These are phyloP conservation scores for Phalaenopsis equestris DNA, from an alignment of 106 monocot species.

Conservation along the genomic window DNA sequence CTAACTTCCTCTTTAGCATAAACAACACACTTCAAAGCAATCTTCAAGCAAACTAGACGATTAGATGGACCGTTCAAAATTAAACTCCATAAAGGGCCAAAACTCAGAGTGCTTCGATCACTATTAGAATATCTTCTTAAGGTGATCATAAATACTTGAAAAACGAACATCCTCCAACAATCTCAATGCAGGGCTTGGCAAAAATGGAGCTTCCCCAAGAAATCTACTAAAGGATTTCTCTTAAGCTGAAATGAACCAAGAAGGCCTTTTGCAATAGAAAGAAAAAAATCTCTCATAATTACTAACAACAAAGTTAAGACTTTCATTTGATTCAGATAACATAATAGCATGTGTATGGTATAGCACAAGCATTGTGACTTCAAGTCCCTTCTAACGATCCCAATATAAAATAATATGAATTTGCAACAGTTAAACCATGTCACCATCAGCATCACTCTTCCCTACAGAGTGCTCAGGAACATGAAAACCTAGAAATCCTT, in stretches of 20 bases:
- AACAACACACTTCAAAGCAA: constrained; percentile 46
- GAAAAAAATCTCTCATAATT: too few species aligned
- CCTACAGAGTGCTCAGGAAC: too few species aligned
- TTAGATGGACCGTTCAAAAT: constrained; percentile 59
- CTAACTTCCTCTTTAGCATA: too few species aligned
- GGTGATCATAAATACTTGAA: constrained; percentile 30
- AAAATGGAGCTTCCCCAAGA: constrained; percentile 75
- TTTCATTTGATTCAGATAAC: constrained; percentile 30
- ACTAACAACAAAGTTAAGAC: constrained; percentile 15
- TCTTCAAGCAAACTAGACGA: constrained; percentile 62
- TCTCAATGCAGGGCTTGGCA: constrained; percentile 53
- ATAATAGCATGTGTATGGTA: constrained; percentile 60
- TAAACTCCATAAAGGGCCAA: constrained; percentile 87
- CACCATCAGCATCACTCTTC: constrained; percentile 50
- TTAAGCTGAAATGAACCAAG: constrained; percentile 71
- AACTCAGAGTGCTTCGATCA: constrained; percentile 83
- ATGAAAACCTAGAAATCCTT: too few species aligned
- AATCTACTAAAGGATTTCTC: constrained; percentile 87
- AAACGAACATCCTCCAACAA: constrained; percentile 78
- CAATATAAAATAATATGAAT: constrained; percentile 63
- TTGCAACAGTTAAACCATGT: constrained; percentile 47
- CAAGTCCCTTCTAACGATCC: constrained; percentile 76
- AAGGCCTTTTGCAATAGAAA: constrained; percentile 70
- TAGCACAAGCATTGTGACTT: constrained; percentile 74
- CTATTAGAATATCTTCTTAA: constrained; percentile 52